A percentile compares a stretch with the other conserved stretches of the same genome.
These are phyloP conservation scores for Cercospora sesami DNA, from an alignment of 2,329 filamentous ascomycete species.

Conservation along the genomic window DNA sequence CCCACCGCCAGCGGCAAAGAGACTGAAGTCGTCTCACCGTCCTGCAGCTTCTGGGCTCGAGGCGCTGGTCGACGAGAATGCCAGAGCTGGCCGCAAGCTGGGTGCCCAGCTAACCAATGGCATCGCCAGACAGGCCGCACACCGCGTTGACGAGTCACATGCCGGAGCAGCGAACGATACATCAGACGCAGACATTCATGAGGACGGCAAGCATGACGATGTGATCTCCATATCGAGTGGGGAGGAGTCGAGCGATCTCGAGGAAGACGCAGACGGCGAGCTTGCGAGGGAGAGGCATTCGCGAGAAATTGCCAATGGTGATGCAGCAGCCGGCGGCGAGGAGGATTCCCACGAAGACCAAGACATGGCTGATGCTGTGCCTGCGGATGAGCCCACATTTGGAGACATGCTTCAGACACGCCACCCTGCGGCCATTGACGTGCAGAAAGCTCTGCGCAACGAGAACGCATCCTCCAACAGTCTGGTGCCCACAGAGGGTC, in stretches of 20 bases:
- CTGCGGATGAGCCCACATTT: slow-evolving; percentile 64
- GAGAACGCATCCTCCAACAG: slow-evolving; percentile 42
- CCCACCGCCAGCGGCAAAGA: slow-evolving; percentile 36
- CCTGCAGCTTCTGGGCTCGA: slow-evolving; percentile 32
- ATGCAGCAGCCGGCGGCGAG: slow-evolving; percentile 31
- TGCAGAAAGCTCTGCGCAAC: slow-evolving; percentile 56
- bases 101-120: slow-evolving; percentile 55
- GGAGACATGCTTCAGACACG: slow-evolving; percentile 76
- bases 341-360: slow-evolving; percentile 31
- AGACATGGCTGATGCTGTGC: slow-evolving; percentile 30
- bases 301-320: slow-evolving; percentile 25
- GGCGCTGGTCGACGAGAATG: slow-evolving; percentile 41
- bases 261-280: slow-evolving; percentile 27
- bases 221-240: slow-evolving; percentile 52
- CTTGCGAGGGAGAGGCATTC: slow-evolving; percentile 7
- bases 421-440: slow-evolving; percentile 69
- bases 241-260: slow-evolving; percentile 40
- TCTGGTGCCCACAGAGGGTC: slow-evolving; percentile 49
- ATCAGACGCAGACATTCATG: slow-evolving; percentile 43
- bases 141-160: slow-evolving; percentile 59
- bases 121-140: slow-evolving; percentile 51
- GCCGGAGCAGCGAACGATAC: slow-evolving; percentile 50
- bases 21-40: slow-evolving; percentile 39
- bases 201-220: slow-evolving; percentile 4
- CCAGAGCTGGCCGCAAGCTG: slow-evolving; percentile 41